phyloP scores from a whole-genome alignment of 768 basidiomycete genomes.

The Auriscalpium vulgare region DNA sequence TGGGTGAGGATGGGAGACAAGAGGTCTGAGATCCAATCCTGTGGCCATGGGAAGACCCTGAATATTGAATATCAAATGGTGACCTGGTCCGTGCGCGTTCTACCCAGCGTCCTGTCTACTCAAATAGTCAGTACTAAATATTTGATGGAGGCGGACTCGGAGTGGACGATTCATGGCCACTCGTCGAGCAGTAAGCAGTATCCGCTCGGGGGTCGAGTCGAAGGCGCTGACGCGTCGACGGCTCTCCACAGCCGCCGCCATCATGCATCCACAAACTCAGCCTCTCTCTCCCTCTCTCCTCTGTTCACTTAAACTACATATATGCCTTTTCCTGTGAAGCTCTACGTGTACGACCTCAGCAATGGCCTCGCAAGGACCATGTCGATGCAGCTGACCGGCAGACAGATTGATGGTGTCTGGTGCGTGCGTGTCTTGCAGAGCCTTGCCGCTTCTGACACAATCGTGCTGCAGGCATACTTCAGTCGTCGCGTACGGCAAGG shows the following conservation, averaged over 20 bases:
- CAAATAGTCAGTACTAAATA: too few relatives aligned
- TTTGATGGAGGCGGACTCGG: too few relatives aligned
- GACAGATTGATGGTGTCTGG: conserved; percentile 93
- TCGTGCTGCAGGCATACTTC: conserved; percentile 73
- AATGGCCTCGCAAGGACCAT: conserved; percentile 76
- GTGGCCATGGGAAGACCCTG: too few relatives aligned
- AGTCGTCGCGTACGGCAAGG: conserved; percentile 78
- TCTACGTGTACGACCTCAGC: conserved; percentile 90
- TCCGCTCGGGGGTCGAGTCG: too few relatives aligned
- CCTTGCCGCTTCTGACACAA: not conserved
- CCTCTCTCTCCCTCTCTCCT: not conserved
- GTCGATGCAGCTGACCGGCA: conserved; percentile 75
- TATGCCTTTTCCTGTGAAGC: conserved; percentile 41
- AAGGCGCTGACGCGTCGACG: conserved; percentile 8
- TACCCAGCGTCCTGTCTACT: too few relatives aligned
- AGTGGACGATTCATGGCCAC: too few relatives aligned
- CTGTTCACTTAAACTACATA: not conserved
- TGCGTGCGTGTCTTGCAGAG: conserved; percentile 24
- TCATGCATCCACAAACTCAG: not conserved
- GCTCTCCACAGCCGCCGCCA: not conserved
- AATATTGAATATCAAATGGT: too few relatives aligned
- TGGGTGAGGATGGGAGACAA: too few relatives aligned
- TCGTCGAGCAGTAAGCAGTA: too few relatives aligned
- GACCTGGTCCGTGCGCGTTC: too few relatives aligned
- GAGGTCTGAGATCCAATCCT: too few relatives aligned